phyloP scores from a whole-genome alignment of 768 basidiomycete species.

The Mycena albidolilacea region DNA sequence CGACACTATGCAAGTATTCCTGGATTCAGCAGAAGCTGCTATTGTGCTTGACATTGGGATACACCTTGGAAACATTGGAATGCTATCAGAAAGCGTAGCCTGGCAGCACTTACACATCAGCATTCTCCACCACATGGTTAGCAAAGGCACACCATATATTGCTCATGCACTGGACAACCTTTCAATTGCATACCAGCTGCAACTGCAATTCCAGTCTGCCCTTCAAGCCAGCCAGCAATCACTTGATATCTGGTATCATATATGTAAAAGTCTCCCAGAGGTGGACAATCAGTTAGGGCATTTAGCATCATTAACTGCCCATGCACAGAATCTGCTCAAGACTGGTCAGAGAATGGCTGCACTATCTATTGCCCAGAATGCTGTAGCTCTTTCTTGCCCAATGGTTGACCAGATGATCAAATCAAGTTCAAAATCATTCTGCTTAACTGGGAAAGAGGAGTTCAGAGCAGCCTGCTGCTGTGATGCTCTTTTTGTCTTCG shows the following conservation, averaged over 20 bases:
- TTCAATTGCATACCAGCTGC: background rate
- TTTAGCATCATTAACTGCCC: background rate
- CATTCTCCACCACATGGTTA: slow-evolving; percentile 2
- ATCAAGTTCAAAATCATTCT: background rate
- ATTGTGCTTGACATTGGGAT: background rate
- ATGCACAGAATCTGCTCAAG: slow-evolving; percentile 1
- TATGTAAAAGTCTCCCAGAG: background rate
- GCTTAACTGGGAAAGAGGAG: background rate
- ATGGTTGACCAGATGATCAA: background rate
- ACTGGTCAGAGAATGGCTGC: background rate
- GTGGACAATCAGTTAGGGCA: background rate
- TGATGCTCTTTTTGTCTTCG: background rate
- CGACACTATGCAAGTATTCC: background rate
- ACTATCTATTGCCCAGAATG: slow-evolving; percentile 9
- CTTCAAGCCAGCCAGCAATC: slow-evolving; percentile 26
- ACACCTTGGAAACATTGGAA: background rate
- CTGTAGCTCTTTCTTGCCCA: background rate
- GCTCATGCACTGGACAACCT: background rate
- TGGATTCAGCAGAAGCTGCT: background rate
- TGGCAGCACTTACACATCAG: background rate
- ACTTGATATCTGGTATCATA: background rate
- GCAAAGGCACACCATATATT: background rate
- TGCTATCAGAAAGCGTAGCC: background rate
- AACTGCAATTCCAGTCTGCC: background rate
- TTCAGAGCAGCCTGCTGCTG: too few relatives aligned